These are phyloP conservation scores for Solanum peruvianum DNA, from an alignment of 257 asterid genomes.

Conservation along the genomic window DNA sequence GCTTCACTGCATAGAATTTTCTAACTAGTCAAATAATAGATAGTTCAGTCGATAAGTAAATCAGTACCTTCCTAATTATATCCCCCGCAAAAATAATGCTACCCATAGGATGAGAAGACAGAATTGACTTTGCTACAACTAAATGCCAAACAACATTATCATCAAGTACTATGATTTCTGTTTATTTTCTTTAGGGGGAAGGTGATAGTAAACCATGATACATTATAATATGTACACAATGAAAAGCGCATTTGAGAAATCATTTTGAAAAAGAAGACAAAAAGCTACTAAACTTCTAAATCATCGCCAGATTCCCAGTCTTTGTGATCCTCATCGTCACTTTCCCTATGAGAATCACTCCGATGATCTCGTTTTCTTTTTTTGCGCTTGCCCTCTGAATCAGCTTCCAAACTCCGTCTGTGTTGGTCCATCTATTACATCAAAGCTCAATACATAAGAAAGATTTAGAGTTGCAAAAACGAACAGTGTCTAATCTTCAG, in stretches of 20 bases:
- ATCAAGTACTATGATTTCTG: neutral
- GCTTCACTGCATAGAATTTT: neutral
- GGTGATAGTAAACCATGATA: neutral
- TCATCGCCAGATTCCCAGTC: conserved; percentile 31
- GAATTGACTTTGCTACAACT: neutral
- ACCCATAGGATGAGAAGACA: neutral
- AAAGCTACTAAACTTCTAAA: conserved; percentile 29
- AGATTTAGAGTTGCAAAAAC: neutral
- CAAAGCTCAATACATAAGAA: neutral
- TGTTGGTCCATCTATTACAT: conserved; percentile 30
- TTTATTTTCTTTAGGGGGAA: neutral
- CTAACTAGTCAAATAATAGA: neutral
- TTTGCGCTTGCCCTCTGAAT: conserved; percentile 41
- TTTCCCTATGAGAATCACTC: conserved; percentile 14
- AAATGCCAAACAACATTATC: neutral
- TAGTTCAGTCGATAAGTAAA: neutral
- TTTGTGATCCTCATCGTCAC: conserved; percentile 14
- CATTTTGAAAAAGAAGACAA: neutral
- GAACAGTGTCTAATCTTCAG: neutral
- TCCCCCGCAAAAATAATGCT: neutral
- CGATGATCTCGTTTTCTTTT: conserved; percentile 39
- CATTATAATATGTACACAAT: neutral
- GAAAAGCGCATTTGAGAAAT: neutral
- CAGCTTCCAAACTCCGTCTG: conserved; percentile 18
- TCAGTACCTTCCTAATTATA: neutral